Evolutionary conservation across 1,139 yeast species (phyloP).

Genomic region (Saccharomycopsis phalli): DNA sequence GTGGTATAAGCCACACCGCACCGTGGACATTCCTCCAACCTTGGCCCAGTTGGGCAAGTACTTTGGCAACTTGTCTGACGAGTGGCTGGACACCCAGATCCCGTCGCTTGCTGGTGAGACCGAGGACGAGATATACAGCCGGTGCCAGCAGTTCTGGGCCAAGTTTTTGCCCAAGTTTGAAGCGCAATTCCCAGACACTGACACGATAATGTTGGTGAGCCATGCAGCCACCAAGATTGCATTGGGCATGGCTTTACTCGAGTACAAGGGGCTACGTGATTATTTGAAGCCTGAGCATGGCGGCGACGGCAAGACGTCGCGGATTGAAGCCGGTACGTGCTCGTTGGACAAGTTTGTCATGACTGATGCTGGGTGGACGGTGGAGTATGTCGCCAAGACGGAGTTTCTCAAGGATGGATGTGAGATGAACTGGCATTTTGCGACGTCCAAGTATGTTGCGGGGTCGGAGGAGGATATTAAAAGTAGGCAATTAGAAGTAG

Average conservation of each 20-base stretch:
- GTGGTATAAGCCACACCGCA: slow-evolving; percentile 42
- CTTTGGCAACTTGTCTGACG: slow-evolving; percentile 34
- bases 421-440: slow-evolving; percentile 59
- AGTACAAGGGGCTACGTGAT: slow-evolving; percentile 33
- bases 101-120: slow-evolving; percentile 44
- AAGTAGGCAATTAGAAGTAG: slow-evolving; percentile 27
- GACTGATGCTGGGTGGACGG: slow-evolving; percentile 31
- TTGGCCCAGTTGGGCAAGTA: slow-evolving; percentile 33
- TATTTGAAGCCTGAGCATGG: slow-evolving; percentile 27
- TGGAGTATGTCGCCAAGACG: slow-evolving; percentile 42
- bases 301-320: slow-evolving; percentile 31
- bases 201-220: slow-evolving; percentile 38
- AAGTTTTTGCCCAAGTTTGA: slow-evolving; percentile 41
- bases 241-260: slow-evolving; percentile 44
- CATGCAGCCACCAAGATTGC: slow-evolving; percentile 60
- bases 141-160: slow-evolving; percentile 39
- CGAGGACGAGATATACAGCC: slow-evolving; percentile 36
- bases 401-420: slow-evolving; percentile 42
- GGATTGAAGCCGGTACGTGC: slow-evolving; percentile 48
- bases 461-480: slow-evolving; percentile 54
- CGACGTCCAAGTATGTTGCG: slow-evolving; percentile 39
- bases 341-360: slow-evolving; percentile 39
- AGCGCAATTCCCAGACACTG: slow-evolving; percentile 35
- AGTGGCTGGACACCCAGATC: slow-evolving; percentile 37
- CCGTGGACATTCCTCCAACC: slow-evolving; percentile 44